phyloP scores from a whole-genome alignment of 2,329 filamentous ascomycete genomes.

The Anthostomella pinea region DNA sequence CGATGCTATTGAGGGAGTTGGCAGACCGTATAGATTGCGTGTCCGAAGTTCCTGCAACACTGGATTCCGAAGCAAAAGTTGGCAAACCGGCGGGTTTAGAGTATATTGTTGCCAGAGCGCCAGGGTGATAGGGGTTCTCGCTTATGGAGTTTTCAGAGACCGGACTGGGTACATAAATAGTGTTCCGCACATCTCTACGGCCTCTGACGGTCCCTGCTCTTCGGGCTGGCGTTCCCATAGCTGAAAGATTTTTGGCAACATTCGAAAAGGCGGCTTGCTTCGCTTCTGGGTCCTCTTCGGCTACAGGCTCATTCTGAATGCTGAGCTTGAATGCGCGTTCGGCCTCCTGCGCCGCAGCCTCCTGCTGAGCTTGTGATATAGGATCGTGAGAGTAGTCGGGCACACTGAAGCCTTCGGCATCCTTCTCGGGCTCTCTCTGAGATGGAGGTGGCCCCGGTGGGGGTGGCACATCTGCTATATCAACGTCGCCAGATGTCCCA shows the following conservation, averaged over 20 bases:
- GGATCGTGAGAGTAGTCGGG: slow-evolving; percentile 61
- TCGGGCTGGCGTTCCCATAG: slow-evolving; percentile 61
- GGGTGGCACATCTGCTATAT: slow-evolving; percentile 50
- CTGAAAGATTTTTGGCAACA: slow-evolving; percentile 70
- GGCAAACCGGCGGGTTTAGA: slow-evolving; percentile 48
- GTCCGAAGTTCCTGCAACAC: slow-evolving; percentile 65
- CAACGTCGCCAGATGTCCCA: slow-evolving; percentile 40
- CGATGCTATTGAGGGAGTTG: slow-evolving; percentile 69
- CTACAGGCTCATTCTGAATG: slow-evolving; percentile 74
- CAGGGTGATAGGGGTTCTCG: slow-evolving; percentile 33
- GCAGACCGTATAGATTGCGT: slow-evolving; percentile 89
- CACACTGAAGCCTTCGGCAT: slow-evolving; percentile 75
- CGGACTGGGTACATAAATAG: slow-evolving; percentile 68
- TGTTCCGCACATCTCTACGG: slow-evolving; percentile 87
- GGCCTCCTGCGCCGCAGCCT: slow-evolving; percentile 57
- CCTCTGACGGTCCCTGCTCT: slow-evolving; percentile 78
- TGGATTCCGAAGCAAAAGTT: slow-evolving; percentile 61
- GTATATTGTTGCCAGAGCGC: slow-evolving; percentile 36
- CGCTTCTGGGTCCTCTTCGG: slow-evolving; percentile 72
- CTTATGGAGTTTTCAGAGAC: slow-evolving; percentile 30
- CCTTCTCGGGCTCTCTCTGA: slow-evolving; percentile 50
- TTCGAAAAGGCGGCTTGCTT: slow-evolving; percentile 71
- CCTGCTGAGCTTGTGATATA: slow-evolving; percentile 70
- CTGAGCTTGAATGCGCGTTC: slow-evolving; percentile 75
- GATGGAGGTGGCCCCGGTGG: slow-evolving; percentile 51